Evolutionary conservation across 805 yeast genomes (phyloP).

Genomic region (Barnettozyma californica): DNA sequence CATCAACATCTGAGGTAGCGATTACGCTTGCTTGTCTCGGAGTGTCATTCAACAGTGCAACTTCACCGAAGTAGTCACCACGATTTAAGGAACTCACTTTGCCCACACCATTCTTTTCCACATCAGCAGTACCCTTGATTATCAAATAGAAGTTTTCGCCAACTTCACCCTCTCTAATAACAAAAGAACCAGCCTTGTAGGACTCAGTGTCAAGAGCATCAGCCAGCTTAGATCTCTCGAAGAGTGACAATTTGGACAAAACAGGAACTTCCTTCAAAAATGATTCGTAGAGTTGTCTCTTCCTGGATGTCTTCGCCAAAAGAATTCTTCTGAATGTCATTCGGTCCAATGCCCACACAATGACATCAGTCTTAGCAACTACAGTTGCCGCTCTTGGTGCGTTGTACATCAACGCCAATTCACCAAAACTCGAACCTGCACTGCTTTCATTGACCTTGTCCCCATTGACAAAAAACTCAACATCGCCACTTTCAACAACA

Average conservation of each 20-base stretch:
- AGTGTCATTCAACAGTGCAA: conserved; percentile 83
- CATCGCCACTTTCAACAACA: conserved; percentile 78
- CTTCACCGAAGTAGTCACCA: conserved; percentile 96
- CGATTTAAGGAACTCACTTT: conserved; percentile 54
- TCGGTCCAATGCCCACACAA: conserved; percentile 91
- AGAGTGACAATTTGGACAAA: conserved; percentile 61
- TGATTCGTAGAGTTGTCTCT: conserved; percentile 85
- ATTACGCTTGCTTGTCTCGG: conserved; percentile 94
- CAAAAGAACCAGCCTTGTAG: conserved; percentile 64
- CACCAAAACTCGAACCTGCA: conserved; percentile 92
- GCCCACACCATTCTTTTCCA: conserved; percentile 55
- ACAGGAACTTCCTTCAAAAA: conserved; percentile 85
- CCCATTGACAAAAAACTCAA: conserved; percentile 68
- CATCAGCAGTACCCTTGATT: conserved; percentile 80
- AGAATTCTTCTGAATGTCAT: conserved; percentile 87
- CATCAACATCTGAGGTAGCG: conserved; percentile 70
- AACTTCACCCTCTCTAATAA: conserved; percentile 80
- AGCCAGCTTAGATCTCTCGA: conserved; percentile 87
- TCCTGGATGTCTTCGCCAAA: conserved; percentile 83
- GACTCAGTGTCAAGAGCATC: conserved; percentile 85
- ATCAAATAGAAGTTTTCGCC: conserved; percentile 74
- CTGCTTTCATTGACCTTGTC: conserved; percentile 68
- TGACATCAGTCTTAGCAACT: conserved; percentile 60
- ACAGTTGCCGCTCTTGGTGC: conserved; percentile 98
- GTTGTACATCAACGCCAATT: conserved; percentile 94